These are phyloP conservation scores for Trichopus zeylanicus DNA, from an alignment of 116 monocot genomes.

Conservation along the genomic window DNA sequence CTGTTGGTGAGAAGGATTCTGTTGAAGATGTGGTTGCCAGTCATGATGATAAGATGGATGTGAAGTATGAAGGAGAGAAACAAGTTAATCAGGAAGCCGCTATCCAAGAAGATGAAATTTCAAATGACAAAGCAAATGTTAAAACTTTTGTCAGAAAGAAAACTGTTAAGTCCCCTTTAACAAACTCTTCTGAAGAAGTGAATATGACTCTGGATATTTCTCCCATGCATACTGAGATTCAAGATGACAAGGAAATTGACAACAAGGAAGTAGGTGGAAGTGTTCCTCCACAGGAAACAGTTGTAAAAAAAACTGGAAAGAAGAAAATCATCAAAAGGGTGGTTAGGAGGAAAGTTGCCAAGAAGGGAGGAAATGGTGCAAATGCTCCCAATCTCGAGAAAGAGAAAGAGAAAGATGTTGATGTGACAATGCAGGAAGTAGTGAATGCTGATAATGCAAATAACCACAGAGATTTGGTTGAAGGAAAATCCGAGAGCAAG, in stretches of 20 bases:
- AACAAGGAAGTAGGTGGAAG: slow-evolving; percentile 9
- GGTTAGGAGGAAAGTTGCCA: slow-evolving; percentile 53
- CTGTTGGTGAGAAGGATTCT: slow-evolving; percentile 23
- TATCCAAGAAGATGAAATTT: slow-evolving; percentile 12
- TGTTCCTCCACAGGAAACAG: slow-evolving; percentile 10
- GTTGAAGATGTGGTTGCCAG: slow-evolving; percentile 14
- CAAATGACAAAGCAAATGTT: slow-evolving; percentile 9
- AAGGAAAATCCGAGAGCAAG: slow-evolving; percentile 5
- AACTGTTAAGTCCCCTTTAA: slow-evolving; percentile 19
- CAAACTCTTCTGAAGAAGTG: slow-evolving; percentile 19
- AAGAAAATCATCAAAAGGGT: slow-evolving; percentile 80
- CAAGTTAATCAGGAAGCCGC: slow-evolving; percentile 8
- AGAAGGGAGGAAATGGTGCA: slow-evolving; percentile 24
- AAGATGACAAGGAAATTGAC: slow-evolving; percentile 17
- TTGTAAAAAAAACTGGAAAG: slow-evolving; percentile 37
- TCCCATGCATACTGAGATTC: slow-evolving; percentile 17
- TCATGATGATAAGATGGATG: slow-evolving; percentile 18
- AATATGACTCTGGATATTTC: slow-evolving; percentile 10
- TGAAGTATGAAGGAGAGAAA: slow-evolving; percentile 16
- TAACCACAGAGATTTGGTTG: slow-evolving; percentile 1
- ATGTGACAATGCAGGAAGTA: slow-evolving; percentile 1
- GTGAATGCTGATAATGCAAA: slow-evolving; percentile 13
- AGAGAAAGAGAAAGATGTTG: slow-evolving; percentile 5
- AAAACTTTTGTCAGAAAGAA: slow-evolving; percentile 45
- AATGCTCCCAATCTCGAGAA: slow-evolving; percentile 9